Conservation (phyloP, 2,329 filamentous ascomycete species). For the Venturia carpophila region DNA sequence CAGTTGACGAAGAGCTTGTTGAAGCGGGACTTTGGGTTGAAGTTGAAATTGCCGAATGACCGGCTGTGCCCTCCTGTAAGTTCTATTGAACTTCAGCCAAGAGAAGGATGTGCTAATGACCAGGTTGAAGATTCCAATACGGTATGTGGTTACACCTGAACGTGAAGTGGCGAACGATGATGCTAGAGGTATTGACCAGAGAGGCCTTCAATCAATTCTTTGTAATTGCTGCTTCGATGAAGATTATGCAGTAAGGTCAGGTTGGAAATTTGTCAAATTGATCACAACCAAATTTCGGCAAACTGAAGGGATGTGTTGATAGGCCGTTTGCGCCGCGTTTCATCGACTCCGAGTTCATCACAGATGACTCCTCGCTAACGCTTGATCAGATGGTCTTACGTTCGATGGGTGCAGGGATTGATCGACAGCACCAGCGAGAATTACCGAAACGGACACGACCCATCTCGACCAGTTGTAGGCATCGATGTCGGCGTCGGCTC, state of each 20-base stretch:
- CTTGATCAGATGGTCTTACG: slow-evolving; percentile 67
- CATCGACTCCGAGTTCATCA: neutral
- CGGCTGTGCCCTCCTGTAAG: slow-evolving; percentile 76
- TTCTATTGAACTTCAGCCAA: neutral
- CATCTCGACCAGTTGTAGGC: slow-evolving; percentile 53
- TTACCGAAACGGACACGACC: slow-evolving; percentile 39
- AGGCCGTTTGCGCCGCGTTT: neutral
- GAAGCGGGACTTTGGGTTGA: slow-evolving; percentile 63
- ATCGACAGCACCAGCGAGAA: slow-evolving; percentile 58
- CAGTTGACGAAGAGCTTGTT: slow-evolving; percentile 69
- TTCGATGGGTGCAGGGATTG: slow-evolving; percentile 78
- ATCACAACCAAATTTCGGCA: too few relatives aligned
- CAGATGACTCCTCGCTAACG: neutral
- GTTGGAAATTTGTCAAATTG: neutral
- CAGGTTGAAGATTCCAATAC: neutral
- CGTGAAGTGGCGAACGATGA: neutral
- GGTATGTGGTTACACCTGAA: neutral
- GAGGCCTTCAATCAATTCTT: neutral
- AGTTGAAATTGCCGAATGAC: slow-evolving; percentile 63
- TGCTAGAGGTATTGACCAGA: neutral
- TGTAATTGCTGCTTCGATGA: neutral
- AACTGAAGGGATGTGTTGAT: neutral
- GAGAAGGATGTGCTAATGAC: neutral
- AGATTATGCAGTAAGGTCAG: neutral
- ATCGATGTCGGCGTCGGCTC: slow-evolving; percentile 87